Evolutionary conservation across 2,329 filamentous ascomycete genomes (phyloP).

Genomic region (Claviceps arundinis): DNA sequence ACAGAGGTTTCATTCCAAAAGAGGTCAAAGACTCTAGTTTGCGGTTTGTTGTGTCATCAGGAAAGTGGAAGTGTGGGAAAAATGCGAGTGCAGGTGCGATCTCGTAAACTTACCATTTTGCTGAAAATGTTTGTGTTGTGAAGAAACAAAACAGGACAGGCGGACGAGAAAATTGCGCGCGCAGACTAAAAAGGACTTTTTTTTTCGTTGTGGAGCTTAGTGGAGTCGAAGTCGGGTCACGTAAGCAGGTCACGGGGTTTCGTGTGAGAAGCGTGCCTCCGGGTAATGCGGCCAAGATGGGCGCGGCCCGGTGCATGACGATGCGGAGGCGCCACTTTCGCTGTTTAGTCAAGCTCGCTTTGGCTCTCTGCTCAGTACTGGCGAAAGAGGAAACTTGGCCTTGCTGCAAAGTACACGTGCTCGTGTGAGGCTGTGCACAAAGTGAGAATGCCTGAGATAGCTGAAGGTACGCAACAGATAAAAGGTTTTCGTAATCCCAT

Average conservation of each 20-base stretch:
- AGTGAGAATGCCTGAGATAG: conserved; percentile 46
- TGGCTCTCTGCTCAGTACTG: too few relatives aligned
- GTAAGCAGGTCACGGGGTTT: conserved; percentile 18
- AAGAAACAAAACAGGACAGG: conserved; percentile 5
- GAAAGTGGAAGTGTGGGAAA: conserved; percentile 16
- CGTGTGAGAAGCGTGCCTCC: conserved; percentile 17
- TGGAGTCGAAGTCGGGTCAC: conserved; percentile 3
- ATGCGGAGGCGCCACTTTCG: background rate
- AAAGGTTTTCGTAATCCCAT: background rate
- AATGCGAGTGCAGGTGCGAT: conserved; percentile 1
- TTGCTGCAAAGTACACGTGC: background rate
- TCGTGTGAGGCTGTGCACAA: background rate
- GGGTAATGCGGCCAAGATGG: background rate
- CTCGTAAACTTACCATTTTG: conserved; percentile 8
- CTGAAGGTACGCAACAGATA: conserved; percentile 32
- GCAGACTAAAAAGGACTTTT: conserved; percentile 11
- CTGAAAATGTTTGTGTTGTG: background rate
- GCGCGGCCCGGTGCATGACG: background rate
- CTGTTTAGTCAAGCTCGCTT: too few relatives aligned
- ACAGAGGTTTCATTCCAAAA: conserved; percentile 62
- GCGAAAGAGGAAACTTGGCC: background rate
- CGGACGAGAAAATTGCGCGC: conserved; percentile 13
- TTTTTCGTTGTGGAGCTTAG: conserved; percentile 11
- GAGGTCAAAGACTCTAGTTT: conserved; percentile 98
- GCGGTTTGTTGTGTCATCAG: conserved; percentile 79